These are phyloP conservation scores for Boletus patriciae DNA, from an alignment of 768 basidiomycete genomes.

Conservation along the genomic window DNA sequence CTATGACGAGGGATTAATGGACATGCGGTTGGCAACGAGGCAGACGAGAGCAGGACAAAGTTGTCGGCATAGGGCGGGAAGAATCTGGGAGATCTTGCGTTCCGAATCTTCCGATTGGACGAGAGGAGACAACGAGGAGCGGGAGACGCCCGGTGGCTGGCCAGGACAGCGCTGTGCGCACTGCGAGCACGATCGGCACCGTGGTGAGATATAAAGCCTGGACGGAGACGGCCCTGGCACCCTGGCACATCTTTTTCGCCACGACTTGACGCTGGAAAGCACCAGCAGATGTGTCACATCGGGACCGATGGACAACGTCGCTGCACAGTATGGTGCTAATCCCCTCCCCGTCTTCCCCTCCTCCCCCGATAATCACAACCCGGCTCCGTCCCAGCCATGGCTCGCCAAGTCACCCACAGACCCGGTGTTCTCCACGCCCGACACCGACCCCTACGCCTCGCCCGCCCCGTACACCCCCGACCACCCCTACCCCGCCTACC, in stretches of 20 bases:
- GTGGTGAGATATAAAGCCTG: slow-evolving; percentile 33
- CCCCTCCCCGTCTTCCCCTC: slow-evolving; percentile 34
- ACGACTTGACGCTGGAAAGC: slow-evolving; percentile 25
- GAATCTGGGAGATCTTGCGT: slow-evolving; percentile 13
- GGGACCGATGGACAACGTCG: slow-evolving; percentile 38
- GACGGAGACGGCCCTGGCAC: slow-evolving; percentile 24
- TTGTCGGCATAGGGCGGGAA: slow-evolving; percentile 21
- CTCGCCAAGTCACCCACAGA: slow-evolving; percentile 17
- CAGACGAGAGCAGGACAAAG: slow-evolving; percentile 13
- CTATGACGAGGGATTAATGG: slow-evolving; percentile 22
- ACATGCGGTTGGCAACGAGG: slow-evolving; percentile 21
- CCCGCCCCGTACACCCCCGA: slow-evolving; percentile 25
- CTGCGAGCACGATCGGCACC: slow-evolving; percentile 18
- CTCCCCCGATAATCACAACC: slow-evolving; percentile 30
- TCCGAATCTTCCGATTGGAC: slow-evolving; percentile 15
- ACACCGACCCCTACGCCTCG: slow-evolving; percentile 38
- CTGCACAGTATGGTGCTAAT: slow-evolving; percentile 29
- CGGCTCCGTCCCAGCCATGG: slow-evolving; percentile 13
- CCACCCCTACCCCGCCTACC: slow-evolving; percentile 30
- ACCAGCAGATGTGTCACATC: slow-evolving; percentile 38
- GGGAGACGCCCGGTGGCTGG: slow-evolving; percentile 15
- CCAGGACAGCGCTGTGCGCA: slow-evolving; percentile 9
- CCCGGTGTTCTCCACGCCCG: slow-evolving; percentile 38
- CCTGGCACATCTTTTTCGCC: slow-evolving; percentile 33
- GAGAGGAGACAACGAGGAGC: slow-evolving; percentile 15